A percentile compares a stretch with the other conserved stretches of the same genome.
These are phyloP conservation scores for Boletus tomentosulus DNA, from an alignment of 768 basidiomycete species.

Conservation along the genomic window DNA sequence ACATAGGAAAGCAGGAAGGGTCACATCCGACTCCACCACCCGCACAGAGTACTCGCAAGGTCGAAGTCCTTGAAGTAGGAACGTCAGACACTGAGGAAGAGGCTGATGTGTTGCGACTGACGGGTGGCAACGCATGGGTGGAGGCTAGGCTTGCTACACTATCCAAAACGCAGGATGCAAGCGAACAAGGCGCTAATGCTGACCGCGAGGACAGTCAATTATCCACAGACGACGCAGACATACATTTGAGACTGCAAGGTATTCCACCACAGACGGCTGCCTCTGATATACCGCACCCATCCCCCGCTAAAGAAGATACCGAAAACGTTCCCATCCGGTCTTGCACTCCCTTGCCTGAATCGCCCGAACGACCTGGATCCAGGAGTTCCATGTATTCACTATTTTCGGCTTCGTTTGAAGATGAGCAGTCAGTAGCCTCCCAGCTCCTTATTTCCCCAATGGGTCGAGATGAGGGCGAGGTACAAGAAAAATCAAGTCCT, in stretches of 20 bases:
- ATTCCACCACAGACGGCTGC: neutral
- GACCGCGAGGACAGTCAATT: neutral
- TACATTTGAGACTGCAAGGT: neutral
- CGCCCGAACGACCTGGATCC: neutral
- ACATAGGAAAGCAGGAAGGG: neutral
- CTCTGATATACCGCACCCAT: neutral
- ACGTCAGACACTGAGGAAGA: slow-evolving; percentile 8
- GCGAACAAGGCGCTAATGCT: neutral
- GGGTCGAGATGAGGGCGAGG: neutral
- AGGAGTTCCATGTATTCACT: slow-evolving; percentile 22
- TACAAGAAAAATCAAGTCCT: neutral
- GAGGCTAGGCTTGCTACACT: neutral
- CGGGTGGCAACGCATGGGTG: neutral
- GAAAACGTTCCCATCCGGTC: neutral
- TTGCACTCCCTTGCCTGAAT: neutral
- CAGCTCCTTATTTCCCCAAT: neutral
- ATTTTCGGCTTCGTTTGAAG: slow-evolving; percentile 18
- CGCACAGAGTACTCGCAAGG: slow-evolving; percentile 5
- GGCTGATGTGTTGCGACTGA: slow-evolving; percentile 7
- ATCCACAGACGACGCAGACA: slow-evolving; percentile 6
- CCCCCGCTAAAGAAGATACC: neutral
- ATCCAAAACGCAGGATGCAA: neutral
- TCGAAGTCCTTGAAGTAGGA: slow-evolving; percentile 10
- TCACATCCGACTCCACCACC: neutral
- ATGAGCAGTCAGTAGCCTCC: neutral